Conservation (phyloP, 306 rosid genomes). For the Gleditsia sinensis region DNA sequence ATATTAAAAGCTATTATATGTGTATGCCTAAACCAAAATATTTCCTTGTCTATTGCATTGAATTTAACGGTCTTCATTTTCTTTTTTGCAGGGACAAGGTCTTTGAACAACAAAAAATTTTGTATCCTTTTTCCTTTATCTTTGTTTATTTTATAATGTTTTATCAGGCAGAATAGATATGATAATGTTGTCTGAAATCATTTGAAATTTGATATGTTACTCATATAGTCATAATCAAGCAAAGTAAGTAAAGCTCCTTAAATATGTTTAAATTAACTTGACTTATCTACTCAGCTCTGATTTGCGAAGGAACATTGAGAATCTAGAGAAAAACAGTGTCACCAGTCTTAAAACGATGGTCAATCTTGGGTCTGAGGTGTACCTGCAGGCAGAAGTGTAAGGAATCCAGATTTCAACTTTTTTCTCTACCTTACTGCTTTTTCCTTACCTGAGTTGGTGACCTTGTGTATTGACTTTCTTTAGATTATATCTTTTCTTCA, state of each 20-base stretch:
- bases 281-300: slow-evolving; percentile 67
- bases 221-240: not conserved
- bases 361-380: slow-evolving; percentile 94
- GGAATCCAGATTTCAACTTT: slow-evolving; percentile 36
- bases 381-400: slow-evolving; percentile 94
- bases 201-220: slow-evolving; percentile 10
- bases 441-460: not conserved
- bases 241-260: slow-evolving; percentile 7
- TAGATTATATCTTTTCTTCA: not conserved
- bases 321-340: slow-evolving; percentile 80
- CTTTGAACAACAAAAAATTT: slow-evolving; percentile 82
- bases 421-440: not conserved
- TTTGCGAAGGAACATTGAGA: slow-evolving; percentile 79
- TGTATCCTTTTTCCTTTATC: slow-evolving; percentile 68
- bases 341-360: slow-evolving; percentile 82
- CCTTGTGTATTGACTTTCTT: not conserved
- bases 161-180: not conserved
- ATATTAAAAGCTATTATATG: not conserved
- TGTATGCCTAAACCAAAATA: not conserved
- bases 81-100: slow-evolving; percentile 78
- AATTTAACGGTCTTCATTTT: slow-evolving; percentile 8
- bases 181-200: not conserved
- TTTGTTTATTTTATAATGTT: not conserved
- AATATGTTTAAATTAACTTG: slow-evolving; percentile 45
- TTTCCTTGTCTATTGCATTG: slow-evolving; percentile 27